Percentiles rank a stretch among this genome's conserved stretches.
Conservation (phyloP, 2,329 filamentous ascomycete species). For the Phoma sp. region DNA sequence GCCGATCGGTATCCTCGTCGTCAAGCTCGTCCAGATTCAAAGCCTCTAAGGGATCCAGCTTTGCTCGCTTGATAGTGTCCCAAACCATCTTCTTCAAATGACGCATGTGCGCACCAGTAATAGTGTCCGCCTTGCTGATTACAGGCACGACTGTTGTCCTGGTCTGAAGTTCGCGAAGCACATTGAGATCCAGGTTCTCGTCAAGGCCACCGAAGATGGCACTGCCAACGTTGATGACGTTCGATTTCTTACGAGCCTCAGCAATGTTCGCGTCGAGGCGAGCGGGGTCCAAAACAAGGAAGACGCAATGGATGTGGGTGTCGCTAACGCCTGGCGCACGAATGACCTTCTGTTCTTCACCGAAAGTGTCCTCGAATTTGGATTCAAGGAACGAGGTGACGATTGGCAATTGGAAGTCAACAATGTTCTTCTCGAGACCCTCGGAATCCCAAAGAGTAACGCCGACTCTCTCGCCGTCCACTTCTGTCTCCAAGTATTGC, state of each 20-base stretch:
- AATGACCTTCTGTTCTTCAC: slow-evolving; percentile 96
- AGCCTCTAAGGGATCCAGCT: slow-evolving; percentile 85
- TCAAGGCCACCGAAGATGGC: slow-evolving; percentile 74
- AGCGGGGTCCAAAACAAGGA: slow-evolving; percentile 86
- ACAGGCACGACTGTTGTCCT: slow-evolving; percentile 96
- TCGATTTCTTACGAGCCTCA: slow-evolving; percentile 66
- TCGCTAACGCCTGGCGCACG: slow-evolving; percentile 91
- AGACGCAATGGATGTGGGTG: slow-evolving; percentile 96
- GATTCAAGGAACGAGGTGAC: slow-evolving; percentile 93
- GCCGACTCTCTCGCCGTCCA: slow-evolving; percentile 88
- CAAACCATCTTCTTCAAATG: slow-evolving; percentile 90
- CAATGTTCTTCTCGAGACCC: slow-evolving; percentile 91
- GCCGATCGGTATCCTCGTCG: slow-evolving; percentile 61
- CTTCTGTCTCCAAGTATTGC: slow-evolving; percentile 91
- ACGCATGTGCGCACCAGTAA: slow-evolving; percentile 93
- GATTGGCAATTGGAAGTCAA: slow-evolving; percentile 91
- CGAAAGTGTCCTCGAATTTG: slow-evolving; percentile 98
- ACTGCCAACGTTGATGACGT: slow-evolving; percentile 53
- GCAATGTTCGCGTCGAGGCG: slow-evolving; percentile 81
- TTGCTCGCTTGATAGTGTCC: slow-evolving; percentile 83
- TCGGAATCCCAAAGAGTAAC: slow-evolving; percentile 97
- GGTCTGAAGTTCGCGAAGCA: slow-evolving; percentile 83
- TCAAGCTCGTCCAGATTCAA: slow-evolving; percentile 79
- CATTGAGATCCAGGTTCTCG: slow-evolving; percentile 87
- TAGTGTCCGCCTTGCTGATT: slow-evolving; percentile 94